These are phyloP conservation scores for Phytophthora foliorum DNA, from an alignment of 352 stramenopile genomes.

Conservation along the genomic window DNA sequence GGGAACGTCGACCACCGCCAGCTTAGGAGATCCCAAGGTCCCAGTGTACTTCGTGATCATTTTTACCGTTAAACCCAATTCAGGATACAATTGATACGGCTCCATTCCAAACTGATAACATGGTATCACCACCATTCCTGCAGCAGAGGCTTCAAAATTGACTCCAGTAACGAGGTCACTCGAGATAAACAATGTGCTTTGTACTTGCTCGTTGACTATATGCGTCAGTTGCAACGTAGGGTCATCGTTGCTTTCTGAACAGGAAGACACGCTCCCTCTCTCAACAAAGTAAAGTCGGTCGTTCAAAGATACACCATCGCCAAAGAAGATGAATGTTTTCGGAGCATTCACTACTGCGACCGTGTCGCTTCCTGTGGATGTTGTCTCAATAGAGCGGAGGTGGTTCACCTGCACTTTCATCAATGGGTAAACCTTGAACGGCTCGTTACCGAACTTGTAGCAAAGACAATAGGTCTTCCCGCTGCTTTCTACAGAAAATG, in stretches of 20 bases:
- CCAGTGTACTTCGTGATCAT: constrained; percentile 64
- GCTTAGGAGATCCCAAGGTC: constrained; percentile 45
- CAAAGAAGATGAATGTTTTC: constrained; percentile 62
- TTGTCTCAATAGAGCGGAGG: constrained; percentile 41
- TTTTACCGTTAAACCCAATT: constrained; percentile 58
- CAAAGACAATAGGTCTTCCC: constrained; percentile 71
- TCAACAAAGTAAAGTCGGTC: constrained; percentile 75
- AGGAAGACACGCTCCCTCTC: constrained; percentile 41
- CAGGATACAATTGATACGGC: constrained; percentile 64
- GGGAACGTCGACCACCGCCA: constrained; percentile 65
- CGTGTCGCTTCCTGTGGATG: constrained; percentile 36
- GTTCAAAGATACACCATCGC: constrained; percentile 59
- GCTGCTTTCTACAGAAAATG: constrained; percentile 49
- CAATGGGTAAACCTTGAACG: constrained; percentile 58
- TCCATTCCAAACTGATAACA: constrained; percentile 76
- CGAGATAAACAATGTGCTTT: constrained; percentile 55
- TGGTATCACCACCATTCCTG: constrained; percentile 48
- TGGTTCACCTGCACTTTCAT: constrained; percentile 63
- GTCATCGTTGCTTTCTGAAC: constrained; percentile 45
- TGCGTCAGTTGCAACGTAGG: constrained; percentile 44
- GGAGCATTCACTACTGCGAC: constrained; percentile 60
- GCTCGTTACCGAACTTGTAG: constrained; percentile 78
- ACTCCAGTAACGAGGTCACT: constrained; percentile 26
- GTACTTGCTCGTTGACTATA: constrained; percentile 37
- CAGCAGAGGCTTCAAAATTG: constrained; percentile 48